A percentile compares a stretch with the other conserved stretches of the same genome.
Evolutionary conservation across 306 rosid genomes (phyloP).

Genomic region (Sesbania bispinosa): DNA sequence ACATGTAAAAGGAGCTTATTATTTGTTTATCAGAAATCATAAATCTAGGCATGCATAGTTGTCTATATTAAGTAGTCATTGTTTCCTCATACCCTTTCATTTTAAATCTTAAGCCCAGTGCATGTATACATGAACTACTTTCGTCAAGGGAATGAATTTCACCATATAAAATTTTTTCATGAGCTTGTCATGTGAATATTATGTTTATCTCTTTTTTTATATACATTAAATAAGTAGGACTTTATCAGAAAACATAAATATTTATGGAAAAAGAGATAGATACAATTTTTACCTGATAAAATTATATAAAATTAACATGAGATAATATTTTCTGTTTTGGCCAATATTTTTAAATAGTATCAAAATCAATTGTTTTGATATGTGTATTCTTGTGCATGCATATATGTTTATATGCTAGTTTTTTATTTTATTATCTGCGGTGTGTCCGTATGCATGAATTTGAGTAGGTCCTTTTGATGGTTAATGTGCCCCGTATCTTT

Average conservation of each 20-base stretch:
- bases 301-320: neutral
- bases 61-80: neutral
- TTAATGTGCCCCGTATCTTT: conserved; percentile 28
- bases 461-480: conserved; percentile 18
- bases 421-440: neutral
- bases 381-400: neutral
- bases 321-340: neutral
- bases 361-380: neutral
- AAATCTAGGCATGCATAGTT: neutral
- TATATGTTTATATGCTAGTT: neutral
- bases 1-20: neutral
- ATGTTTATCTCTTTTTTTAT: neutral
- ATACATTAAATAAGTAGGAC: neutral
- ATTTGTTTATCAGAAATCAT: no score
- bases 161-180: neutral
- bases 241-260: neutral
- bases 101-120: neutral
- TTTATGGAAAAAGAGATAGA: neutral
- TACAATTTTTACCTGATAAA: neutral
- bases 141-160: neutral
- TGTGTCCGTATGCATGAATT: conserved; percentile 30
- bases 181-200: neutral
- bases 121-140: neutral
- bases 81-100: conserved; percentile 1
- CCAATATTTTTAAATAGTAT: neutral